These are phyloP conservation scores for Colletotrichum noveboracense DNA, from an alignment of 2,329 filamentous ascomycete genomes.

Conservation along the genomic window DNA sequence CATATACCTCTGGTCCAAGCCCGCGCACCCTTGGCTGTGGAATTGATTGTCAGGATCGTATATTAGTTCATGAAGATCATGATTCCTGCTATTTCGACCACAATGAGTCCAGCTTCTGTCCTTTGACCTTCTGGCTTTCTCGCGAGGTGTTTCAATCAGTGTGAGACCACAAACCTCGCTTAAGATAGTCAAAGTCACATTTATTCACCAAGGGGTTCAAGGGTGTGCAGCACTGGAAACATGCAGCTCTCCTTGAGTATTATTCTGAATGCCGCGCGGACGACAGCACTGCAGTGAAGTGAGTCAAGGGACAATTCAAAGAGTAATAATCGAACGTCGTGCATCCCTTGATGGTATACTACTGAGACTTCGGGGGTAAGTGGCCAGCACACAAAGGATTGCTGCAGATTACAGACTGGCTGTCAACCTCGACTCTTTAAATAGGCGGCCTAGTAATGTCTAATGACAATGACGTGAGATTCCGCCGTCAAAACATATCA, in stretches of 20 bases:
- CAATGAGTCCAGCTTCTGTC: neutral
- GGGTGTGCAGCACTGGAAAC: no score
- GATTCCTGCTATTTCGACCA: neutral
- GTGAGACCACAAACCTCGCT: no score
- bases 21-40: accelerated
- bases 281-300: neutral
- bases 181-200: no score
- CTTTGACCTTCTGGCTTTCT: no score
- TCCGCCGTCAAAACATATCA: neutral
- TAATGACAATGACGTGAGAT: no score
- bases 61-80: neutral
- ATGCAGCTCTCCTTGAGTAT: neutral
- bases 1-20: accelerated
- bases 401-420: neutral
- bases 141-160: no score
- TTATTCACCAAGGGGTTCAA: no score
- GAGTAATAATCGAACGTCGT: neutral
- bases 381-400: accelerated
- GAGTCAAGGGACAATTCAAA: neutral
- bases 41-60: neutral
- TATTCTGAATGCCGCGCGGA: neutral
- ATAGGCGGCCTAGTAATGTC: neutral
- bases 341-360: neutral
- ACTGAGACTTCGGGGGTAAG: accelerated
- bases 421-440: neutral